Conservation (phyloP, 1,139 yeast genomes). For the Hemisphaericaspora xylanilytica region DNA sequence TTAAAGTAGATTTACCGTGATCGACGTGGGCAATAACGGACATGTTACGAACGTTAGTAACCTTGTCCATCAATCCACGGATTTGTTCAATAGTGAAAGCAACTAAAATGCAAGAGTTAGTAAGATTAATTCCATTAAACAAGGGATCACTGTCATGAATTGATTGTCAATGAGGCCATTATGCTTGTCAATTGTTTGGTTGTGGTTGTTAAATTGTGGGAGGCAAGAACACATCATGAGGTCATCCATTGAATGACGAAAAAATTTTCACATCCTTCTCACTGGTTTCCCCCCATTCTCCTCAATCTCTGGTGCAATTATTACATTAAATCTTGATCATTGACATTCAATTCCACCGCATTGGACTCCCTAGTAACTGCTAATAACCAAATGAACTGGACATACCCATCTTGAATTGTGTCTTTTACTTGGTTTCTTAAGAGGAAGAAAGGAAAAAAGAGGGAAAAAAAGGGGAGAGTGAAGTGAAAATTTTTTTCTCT, state of each 20-base stretch:
- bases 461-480: conserved; percentile 8
- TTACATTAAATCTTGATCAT: no score
- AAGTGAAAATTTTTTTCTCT: neutral
- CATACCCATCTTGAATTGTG: conserved; percentile 42
- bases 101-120: conserved; percentile 43
- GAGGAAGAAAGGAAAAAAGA: conserved; percentile 16
- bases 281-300: no score
- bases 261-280: no score
- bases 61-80: conserved; percentile 99
- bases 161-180: neutral
- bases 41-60: conserved; percentile 99
- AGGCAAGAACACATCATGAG: no score
- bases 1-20: conserved; percentile 99
- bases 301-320: no score
- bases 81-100: conserved; percentile 87
- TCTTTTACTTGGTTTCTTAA: conserved; percentile 15
- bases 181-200: no score
- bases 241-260: no score
- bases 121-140: no score
- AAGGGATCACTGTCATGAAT: neutral
- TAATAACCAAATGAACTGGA: conserved; percentile 10
- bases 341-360: neutral
- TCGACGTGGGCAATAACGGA: conserved; percentile 99
- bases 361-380: neutral
- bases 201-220: no score